A percentile compares a stretch with the other conserved stretches of the same genome.
Evolutionary conservation across 225 moss, liverwort and hornwort genomes (phyloP).

Genomic region (Bryum argenteum): DNA sequence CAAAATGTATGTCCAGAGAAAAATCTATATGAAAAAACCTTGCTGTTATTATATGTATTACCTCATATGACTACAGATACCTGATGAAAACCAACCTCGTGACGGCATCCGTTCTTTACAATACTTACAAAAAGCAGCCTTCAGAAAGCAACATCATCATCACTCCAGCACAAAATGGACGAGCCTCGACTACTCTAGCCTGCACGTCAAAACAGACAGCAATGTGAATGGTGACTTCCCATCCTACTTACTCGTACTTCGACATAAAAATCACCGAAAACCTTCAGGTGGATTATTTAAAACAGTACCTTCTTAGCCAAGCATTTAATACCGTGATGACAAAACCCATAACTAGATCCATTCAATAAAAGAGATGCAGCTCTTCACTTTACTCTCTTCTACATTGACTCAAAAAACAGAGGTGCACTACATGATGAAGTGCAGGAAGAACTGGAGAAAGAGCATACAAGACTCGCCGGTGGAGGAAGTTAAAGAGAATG

Average conservation of each 20-base stretch:
- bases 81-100: conserved; percentile 21
- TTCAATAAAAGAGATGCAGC: neutral
- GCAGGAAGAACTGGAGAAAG: too few relatives aligned
- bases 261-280: neutral
- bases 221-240: conserved; percentile 40
- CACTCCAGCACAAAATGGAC: conserved; percentile 40
- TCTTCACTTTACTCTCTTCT: neutral
- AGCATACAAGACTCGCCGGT: conserved; percentile 33
- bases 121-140: conserved; percentile 34
- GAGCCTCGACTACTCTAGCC: conserved; percentile 53
- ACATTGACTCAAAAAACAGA: conserved; percentile 18
- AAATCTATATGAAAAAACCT: neutral
- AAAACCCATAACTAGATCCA: conserved; percentile 5
- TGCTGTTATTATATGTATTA: conserved; percentile 1
- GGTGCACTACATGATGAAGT: too few relatives aligned
- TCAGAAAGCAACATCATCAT: conserved; percentile 32
- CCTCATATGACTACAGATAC: conserved; percentile 26
- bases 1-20: too few relatives aligned
- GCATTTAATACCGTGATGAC: neutral
- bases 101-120: conserved; percentile 7
- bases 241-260: neutral
- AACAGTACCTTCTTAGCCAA: neutral
- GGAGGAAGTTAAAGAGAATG: neutral
- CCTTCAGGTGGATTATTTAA: neutral
- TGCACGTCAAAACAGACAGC: conserved; percentile 54